These are phyloP conservation scores for Dictyostelium firmibasis DNA, from an alignment of 78 protist species.

Conservation along the genomic window DNA sequence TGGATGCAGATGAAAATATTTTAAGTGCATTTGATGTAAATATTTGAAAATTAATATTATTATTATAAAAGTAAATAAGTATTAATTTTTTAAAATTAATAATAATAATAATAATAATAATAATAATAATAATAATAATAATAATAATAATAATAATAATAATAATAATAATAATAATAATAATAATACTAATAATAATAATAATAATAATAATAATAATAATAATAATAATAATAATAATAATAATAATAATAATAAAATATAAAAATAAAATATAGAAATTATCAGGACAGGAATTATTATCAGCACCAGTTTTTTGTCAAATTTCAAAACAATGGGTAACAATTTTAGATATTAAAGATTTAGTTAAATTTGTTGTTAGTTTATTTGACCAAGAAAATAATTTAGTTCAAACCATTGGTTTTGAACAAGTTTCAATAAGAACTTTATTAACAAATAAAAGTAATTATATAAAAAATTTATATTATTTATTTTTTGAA, in stretches of 20 bases:
- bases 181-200: too few relatives aligned
- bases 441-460: slow-evolving; percentile 16
- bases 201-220: too few relatives aligned
- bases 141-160: too few relatives aligned
- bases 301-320: slow-evolving; percentile 53
- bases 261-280: not conserved
- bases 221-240: too few relatives aligned
- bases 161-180: too few relatives aligned
- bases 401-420: slow-evolving; percentile 9
- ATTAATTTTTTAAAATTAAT: too few relatives aligned
- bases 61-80: not conserved
- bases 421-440: not conserved
- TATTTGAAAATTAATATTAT: not conserved
- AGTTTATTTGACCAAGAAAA: slow-evolving; percentile 34
- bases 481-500: not conserved
- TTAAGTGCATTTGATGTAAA: slow-evolving; percentile 32
- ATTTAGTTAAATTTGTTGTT: slow-evolving; percentile 12
- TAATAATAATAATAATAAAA: too few relatives aligned
- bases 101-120: too few relatives aligned
- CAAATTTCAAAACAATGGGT: slow-evolving; percentile 7
- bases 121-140: too few relatives aligned
- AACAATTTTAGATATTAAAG: slow-evolving; percentile 59
- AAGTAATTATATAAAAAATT: not conserved
- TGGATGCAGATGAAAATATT: slow-evolving; percentile 38
- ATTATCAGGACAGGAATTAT: slow-evolving; percentile 6